Evolutionary conservation across 176 grass and related monocot genomes (phyloP), one percentile per base, ranked within the genome.

Genomic region (Oryza coarctata): DNA sequence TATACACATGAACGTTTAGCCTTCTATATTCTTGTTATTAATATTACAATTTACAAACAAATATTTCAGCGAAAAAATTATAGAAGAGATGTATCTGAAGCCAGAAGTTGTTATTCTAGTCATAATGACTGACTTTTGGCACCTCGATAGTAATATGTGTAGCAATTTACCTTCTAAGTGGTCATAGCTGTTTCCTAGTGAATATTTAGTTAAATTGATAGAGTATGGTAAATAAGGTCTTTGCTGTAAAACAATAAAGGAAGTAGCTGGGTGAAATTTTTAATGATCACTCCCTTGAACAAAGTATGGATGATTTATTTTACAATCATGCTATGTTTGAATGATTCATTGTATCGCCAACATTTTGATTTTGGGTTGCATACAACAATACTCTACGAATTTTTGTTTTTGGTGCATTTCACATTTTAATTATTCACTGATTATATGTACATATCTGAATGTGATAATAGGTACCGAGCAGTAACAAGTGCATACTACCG

Each of bases 401-500:
- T 44, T 40, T 83, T 67, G 55, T 40, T 44, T 30, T 30, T 5
- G 23, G 3, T 67, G 15, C 50, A 38, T 75, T 71, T 39, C 17
- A 31, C 58, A 14, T 3, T 30, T 61, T 71, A 61, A 43, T 17
- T 23, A 8, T 63, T 63, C 8, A 39, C 33, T 82, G 29, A 12
- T 6, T 10, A 9, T 84, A 55, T n/a, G n/a, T n/a, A 36, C 13
- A 43, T 36, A n/a, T 39, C 9, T 63, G 15, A 69, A 78, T 68
- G 32, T 85, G 77, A 18, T 85, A 77, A 75, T 63, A 91, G 89
- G 89, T 91, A 91, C 74, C 86, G 89, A 78, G 89, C 89, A 13
- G 86, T 91, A 49, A 91, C 89, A 82, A 91, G 89, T 38, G 89
- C 89, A 2, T 91, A 91, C 68, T 88, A 91, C 82, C 77, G 89